These are phyloP conservation scores for Clarireedia hainanense DNA, from an alignment of 2,329 filamentous ascomycete species.

Conservation along the genomic window DNA sequence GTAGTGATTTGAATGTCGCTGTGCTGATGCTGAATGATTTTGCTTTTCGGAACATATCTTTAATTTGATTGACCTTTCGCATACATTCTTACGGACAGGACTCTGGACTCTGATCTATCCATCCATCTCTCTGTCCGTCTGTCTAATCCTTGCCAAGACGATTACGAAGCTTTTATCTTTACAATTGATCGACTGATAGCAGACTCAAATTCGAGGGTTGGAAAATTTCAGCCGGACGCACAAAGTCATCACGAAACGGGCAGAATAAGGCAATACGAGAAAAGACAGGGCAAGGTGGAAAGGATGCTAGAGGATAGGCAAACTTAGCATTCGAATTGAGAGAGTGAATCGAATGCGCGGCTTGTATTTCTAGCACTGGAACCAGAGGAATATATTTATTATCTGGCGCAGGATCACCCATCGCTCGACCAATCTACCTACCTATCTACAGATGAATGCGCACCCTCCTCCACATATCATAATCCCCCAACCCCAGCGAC, in stretches of 20 bases:
- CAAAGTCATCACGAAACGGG: not conserved
- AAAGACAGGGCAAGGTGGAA: not conserved
- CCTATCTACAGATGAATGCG: not conserved
- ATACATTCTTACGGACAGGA: no score
- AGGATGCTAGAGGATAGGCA: conserved; percentile 3
- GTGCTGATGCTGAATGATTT: not conserved
- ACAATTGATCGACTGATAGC: not conserved
- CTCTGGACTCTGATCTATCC: no score
- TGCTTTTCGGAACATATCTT: no score
- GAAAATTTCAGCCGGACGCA: not conserved
- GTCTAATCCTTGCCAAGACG: not conserved
- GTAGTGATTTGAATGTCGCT: no score
- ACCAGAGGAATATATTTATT: no score
- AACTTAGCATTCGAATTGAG: not conserved
- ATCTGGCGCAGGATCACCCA: no score
- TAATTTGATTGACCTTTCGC: no score
- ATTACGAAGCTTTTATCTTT: not conserved
- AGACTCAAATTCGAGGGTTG: not conserved
- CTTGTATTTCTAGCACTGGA: not conserved
- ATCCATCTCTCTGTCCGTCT: no score
- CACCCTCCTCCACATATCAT: no score
- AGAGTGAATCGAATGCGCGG: conserved; percentile 2
- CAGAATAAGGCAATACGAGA: not conserved
- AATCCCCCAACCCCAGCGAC: not conserved
- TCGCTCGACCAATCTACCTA: no score